Conservation (phyloP, 768 basidiomycete species). For the Artomyces pyxidatus region DNA sequence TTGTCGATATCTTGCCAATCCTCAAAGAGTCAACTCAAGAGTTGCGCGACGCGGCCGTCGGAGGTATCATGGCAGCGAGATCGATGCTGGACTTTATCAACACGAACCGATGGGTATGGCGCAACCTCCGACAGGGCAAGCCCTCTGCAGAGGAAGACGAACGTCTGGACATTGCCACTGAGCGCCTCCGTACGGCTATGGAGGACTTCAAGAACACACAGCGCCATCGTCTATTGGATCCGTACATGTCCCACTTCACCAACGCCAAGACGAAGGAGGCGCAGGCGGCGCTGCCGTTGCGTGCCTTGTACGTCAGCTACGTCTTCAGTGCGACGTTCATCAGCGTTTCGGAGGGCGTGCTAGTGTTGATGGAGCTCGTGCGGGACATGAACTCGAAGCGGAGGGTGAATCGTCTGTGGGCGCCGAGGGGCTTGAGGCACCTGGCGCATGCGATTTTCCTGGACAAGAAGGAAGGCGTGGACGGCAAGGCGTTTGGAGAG, state of each 20-base stretch:
- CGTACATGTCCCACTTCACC: conserved; percentile 32
- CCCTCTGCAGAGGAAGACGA: conserved; percentile 13
- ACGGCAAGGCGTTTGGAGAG: conserved; percentile 22
- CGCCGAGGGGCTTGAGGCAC: conserved; percentile 36
- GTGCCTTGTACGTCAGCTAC: conserved; percentile 41
- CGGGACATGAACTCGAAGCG: conserved; percentile 31
- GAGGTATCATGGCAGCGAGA: conserved; percentile 21
- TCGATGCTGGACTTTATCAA: conserved; percentile 27
- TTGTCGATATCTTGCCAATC: conserved; percentile 28
- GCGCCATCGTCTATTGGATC: conserved; percentile 32
- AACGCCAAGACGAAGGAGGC: conserved; percentile 12
- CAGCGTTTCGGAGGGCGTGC: conserved; percentile 28
- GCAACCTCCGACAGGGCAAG: conserved; percentile 12
- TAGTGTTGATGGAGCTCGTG: conserved; percentile 29
- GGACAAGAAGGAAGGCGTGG: conserved; percentile 20
- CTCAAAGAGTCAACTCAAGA: conserved; percentile 27
- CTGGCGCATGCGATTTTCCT: conserved; percentile 23
- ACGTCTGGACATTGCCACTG: conserved; percentile 21
- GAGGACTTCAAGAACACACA: conserved; percentile 25
- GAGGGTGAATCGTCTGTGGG: conserved; percentile 36
- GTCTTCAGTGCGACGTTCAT: conserved; percentile 41
- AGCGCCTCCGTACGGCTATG: conserved; percentile 21
- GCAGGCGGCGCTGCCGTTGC: conserved; percentile 21
- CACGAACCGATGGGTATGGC: conserved; percentile 23
- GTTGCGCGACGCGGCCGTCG: conserved; percentile 25